Conservation (phyloP, 108 stramenopile genomes). For the Cylindrotheca closterium region DNA sequence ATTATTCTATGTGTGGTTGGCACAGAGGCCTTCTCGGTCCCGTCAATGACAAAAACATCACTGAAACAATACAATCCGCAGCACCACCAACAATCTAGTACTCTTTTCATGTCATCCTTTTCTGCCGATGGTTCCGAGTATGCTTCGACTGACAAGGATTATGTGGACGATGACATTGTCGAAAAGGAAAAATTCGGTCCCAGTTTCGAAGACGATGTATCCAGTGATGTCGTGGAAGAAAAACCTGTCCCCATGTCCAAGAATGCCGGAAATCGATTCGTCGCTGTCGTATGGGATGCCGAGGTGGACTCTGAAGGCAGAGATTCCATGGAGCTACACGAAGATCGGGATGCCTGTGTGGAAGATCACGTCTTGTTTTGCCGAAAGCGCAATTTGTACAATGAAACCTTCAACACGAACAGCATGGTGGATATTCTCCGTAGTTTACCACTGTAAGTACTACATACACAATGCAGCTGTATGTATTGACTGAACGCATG, state of each 20-base stretch:
- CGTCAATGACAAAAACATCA: too few species aligned
- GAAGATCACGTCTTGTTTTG: slow-evolving; percentile 89
- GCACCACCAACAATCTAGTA: too few species aligned
- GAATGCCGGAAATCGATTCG: slow-evolving; percentile 79
- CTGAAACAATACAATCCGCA: too few species aligned
- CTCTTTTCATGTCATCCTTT: slow-evolving; percentile 36
- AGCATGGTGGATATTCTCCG: slow-evolving; percentile 84
- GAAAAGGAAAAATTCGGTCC: slow-evolving; percentile 9
- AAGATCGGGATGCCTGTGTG: slow-evolving; percentile 58
- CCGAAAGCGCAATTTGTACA: slow-evolving; percentile 83
- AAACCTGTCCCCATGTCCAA: slow-evolving; percentile 75
- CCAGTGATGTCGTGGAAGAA: slow-evolving; percentile 51
- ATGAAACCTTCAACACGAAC: slow-evolving; percentile 79
- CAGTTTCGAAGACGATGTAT: slow-evolving; percentile 14
- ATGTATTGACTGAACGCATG: background rate
- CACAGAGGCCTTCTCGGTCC: too few species aligned
- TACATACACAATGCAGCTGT: background rate
- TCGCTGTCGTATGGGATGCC: slow-evolving; percentile 68
- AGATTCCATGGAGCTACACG: slow-evolving; percentile 61
- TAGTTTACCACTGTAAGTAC: slow-evolving; percentile 81
- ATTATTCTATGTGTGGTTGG: too few species aligned
- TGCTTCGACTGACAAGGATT: slow-evolving; percentile 61
- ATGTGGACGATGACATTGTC: slow-evolving; percentile 50
- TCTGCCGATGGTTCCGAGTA: slow-evolving; percentile 53
- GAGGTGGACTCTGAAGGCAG: slow-evolving; percentile 41